Conservation (phyloP, 1,284 basidiomycete species). For the Puccinia horiana region DNA sequence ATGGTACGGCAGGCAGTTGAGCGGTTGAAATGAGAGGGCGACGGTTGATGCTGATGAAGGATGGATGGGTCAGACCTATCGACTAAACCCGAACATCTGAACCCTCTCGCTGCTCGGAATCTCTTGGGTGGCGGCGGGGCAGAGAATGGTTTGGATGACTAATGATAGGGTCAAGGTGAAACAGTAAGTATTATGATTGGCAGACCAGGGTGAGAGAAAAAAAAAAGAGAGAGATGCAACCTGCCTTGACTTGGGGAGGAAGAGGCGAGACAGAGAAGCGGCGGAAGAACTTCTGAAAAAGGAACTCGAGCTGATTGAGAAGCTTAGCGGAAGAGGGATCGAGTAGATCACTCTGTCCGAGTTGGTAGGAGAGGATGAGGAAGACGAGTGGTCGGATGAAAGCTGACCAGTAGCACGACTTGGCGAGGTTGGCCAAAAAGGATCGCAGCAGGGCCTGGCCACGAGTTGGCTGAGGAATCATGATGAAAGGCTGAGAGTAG, state of each 20-base stretch:
- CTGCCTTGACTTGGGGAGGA: not conserved
- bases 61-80: constrained; percentile 8
- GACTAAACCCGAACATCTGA: constrained; percentile 19
- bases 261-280: not conserved
- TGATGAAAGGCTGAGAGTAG: not conserved
- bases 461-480: not conserved
- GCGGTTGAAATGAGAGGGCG: not conserved
- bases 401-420: not conserved
- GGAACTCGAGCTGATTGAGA: not conserved
- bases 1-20: not conserved
- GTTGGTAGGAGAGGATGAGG: not conserved
- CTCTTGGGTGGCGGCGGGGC: not conserved
- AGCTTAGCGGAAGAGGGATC: not conserved
- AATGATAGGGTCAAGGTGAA: not conserved
- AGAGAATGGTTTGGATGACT: not conserved
- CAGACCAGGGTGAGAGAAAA: not conserved
- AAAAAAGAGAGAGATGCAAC: not conserved
- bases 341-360: not conserved
- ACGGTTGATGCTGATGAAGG: constrained; percentile 4
- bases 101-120: constrained; percentile 1
- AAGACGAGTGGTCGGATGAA: not conserved
- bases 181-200: not conserved
- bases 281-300: not conserved
- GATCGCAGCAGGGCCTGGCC: constrained; percentile 1
- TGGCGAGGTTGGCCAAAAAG: not conserved